Base-by-base conservation (phyloP, 768 basidiomycete genomes). In the Chlorophyllum brunneum region DNA sequence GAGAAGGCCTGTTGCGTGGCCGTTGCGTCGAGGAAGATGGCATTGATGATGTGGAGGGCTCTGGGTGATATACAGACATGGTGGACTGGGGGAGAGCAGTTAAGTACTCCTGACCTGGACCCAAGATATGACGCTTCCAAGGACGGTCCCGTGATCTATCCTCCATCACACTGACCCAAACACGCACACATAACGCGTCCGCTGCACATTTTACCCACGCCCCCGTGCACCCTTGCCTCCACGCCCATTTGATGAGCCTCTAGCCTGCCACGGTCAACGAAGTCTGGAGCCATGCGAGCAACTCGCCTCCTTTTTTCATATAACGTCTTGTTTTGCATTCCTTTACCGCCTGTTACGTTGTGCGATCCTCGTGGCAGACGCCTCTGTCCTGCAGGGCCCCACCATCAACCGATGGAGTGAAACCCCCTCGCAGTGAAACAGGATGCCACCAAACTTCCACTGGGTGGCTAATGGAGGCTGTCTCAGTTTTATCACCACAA, bases 81-180 rank as follows among this genome's bases (percentile, higher is more conserved):
- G 37, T 51, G 37, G 18, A 30, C 29, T 26, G 29, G 31, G 41
- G 18, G 31, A 36, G 16, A 20, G 24, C 7, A 13, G 33, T 37
- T 6, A 53, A 46, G 51, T 51, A 53, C 51, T 46, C 51, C 44
- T 53, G 40, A 51, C 30, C 30, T 33, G 26, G 23, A 37, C 47
- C 4, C 16, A 39, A 30, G 29, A 41, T 41, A 51, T 51, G 40
- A 51, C 49, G 39, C 1, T 16, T 8, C 9, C 30, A 15, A 16
- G 16, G 44, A 46, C 43, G 43, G 44, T 53, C 51, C 37, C 51
- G 51, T 53, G 51, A 51, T 36, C n/a, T 16, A 8, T 8, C 27
- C 2, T 4, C 7, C 24, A 34, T 51, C 20, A 24, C 49, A 41
- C 15, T n/a, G 18, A n/a, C 44, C 36, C 51, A 52, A 52, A 53